These are phyloP conservation scores for Dalbergia cochinchinensis DNA, from an alignment of 306 rosid genomes.

Conservation along the genomic window DNA sequence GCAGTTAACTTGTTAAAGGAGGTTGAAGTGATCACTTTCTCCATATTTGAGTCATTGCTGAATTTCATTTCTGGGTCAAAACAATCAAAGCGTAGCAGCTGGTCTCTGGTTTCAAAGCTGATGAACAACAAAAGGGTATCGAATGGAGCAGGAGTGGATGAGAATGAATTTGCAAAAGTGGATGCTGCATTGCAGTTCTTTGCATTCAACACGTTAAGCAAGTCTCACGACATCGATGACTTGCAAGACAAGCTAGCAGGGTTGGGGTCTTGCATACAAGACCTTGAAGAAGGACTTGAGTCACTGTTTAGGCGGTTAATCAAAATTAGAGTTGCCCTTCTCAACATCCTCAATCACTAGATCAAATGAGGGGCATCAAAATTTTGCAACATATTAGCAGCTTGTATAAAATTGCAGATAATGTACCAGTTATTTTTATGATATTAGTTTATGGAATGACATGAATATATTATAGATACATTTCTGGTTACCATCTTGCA, in stretches of 20 bases:
- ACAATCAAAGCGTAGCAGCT: slow-evolving; percentile 38
- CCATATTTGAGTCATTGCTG: slow-evolving; percentile 47
- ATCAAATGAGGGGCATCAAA: not conserved
- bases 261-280: slow-evolving; percentile 50
- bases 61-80: slow-evolving; percentile 48
- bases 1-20: slow-evolving; percentile 48
- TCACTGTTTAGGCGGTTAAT: slow-evolving; percentile 51
- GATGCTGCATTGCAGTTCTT: slow-evolving; percentile 48
- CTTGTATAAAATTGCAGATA: slow-evolving; percentile 35
- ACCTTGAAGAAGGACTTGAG: slow-evolving; percentile 55
- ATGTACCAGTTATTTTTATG: slow-evolving; percentile 28
- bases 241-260: slow-evolving; percentile 44
- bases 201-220: slow-evolving; percentile 38
- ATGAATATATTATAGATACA: slow-evolving; percentile 16
- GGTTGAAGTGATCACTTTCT: slow-evolving; percentile 42
- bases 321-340: slow-evolving; percentile 53
- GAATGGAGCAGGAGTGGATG: slow-evolving; percentile 30
- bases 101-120: slow-evolving; percentile 54
- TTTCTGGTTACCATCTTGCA: slow-evolving; percentile 4
- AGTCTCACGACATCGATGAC: slow-evolving; percentile 38
- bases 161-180: slow-evolving; percentile 53
- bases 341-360: slow-evolving; percentile 53
- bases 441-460: slow-evolving; percentile 21
- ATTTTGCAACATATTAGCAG: slow-evolving; percentile 40
- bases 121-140: slow-evolving; percentile 44